A percentile compares a stretch with the other conserved stretches of the same genome.
Evolutionary conservation across 148 eudicot genomes (phyloP).

Genomic region (Chenopodium berlandieri): DNA sequence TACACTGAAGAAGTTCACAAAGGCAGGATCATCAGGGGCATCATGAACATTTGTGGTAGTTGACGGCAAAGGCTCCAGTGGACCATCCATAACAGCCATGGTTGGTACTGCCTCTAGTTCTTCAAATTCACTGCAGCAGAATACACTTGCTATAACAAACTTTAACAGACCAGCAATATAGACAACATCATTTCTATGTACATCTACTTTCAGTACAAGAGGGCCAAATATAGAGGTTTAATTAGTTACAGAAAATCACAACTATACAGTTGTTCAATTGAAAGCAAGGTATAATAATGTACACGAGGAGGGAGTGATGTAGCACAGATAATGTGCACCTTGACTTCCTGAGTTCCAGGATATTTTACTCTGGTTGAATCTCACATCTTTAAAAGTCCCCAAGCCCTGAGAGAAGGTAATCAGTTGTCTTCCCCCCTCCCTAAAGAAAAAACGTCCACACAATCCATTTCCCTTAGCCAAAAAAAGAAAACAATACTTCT

Average conservation of each 20-base stretch:
- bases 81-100: constrained; percentile 83
- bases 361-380: too few species aligned
- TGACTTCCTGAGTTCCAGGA: too few species aligned
- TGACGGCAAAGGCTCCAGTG: constrained; percentile 65
- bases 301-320: background rate
- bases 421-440: too few species aligned
- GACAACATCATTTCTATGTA: background rate
- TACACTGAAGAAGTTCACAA: constrained; percentile 81
- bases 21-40: constrained; percentile 55
- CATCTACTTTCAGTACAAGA: background rate
- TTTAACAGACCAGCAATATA: background rate
- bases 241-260: too few species aligned
- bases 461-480: too few species aligned
- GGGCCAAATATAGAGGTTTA: too few species aligned
- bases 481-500: too few species aligned
- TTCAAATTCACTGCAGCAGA: constrained; percentile 64
- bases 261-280: background rate
- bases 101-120: constrained; percentile 80
- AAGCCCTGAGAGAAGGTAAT: too few species aligned
- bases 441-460: too few species aligned
- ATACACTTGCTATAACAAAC: background rate
- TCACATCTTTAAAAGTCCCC: too few species aligned
- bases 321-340: background rate
- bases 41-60: constrained; percentile 46
- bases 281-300: background rate